Base-by-base conservation (phyloP, 2,329 filamentous ascomycete species). In the Pseudogymnoascus sp. region DNA sequence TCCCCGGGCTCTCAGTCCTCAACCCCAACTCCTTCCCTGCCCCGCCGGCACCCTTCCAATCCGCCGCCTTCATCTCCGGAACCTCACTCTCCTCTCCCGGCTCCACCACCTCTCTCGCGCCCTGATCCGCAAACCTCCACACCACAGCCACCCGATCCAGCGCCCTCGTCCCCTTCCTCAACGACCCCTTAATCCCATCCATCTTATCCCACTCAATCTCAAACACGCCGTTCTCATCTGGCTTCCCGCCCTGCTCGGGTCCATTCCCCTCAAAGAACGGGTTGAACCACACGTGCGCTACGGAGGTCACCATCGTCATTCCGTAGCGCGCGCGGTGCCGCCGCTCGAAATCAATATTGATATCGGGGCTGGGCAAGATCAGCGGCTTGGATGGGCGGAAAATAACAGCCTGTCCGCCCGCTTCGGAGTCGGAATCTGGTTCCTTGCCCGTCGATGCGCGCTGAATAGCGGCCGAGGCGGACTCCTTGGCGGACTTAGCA, bases 261-360 rank as follows among this genome's bases (percentile, higher is more conserved):
- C 89, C 89, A 17, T 84, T 78, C 48, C 92, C 92, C 76, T 97
- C 94, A 69, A 97, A 97, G 75, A 87, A 97, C 1, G 87, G 80
- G 71, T 99, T 99, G 79, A 97, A 96, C 94, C 94, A 99, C 13
- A 96, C 90, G 70, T 97, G 93, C 0, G 92, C 92, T 8, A 97
- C 87, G 0, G 92, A 87, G 0, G 93, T 96, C 3, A 97, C 91
- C 86, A 97, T 91, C 0, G 91, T 92, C 67, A 91, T 84, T 0
- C 91, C 89, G 69, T 89, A 90, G 4, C 84, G 83, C 1, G 89
- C 86, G 70, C 88, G 89, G 75, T 92, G 96, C 36, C 92, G 86
- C 6, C 91, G 84, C 76, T 97, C 92, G 25, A 97, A 85, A 59
- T 92, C 87, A 66, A 97, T 89, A 73, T 96, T 96, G 68, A 97